Evolutionary conservation across 371 early-diverging fungal species (phyloP), one percentile per base, ranked within the genome.

Genomic region (Syncephalastrum sp.): DNA sequence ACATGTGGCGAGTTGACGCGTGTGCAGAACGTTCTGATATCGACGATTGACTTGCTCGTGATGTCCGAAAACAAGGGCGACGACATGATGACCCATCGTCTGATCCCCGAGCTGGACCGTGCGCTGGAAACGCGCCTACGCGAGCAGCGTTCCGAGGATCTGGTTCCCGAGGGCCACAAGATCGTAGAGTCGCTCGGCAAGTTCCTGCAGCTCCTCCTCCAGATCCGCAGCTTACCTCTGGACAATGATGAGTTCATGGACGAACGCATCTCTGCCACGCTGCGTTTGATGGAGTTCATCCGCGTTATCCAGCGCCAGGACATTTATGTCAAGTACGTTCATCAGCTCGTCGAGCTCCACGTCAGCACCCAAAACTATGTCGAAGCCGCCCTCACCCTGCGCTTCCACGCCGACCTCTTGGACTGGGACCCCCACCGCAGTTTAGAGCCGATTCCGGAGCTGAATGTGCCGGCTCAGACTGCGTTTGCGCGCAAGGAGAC

Each of bases 291-390:
- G 71, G 69, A 82, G 29, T 89, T 87, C 50, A 79, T 89, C 24
- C 77, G 81, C 48, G 74, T 80, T 8, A 82, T 82, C 21, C 81
- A 88, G 27, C 77, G 86, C 21, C 82, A 84, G 24, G 82, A 82
- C 24, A 77, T 90, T 7, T 90, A 88, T 54, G 70, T 88, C 45
- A 87, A 89, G 64, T 89, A 90, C 61, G 84, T 87, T 7, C 88
- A 90, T 56, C 76, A 81, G 24, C 61, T 92, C 23, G 79, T 82
- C 5, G 69, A 82, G 8, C 66, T 87, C 47, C 91, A 90, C 61
- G 41, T 87, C 12, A 67, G 72, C n/a, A 70, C 68, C 45, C 72
- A 74, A 33, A 86, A 90, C 53, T 77, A 65, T 56, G 76, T 84
- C 42, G 91, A 92, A 62, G 89, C 91, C 3, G 91, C 83, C 0